phyloP scores from a whole-genome alignment of 2,329 filamentous ascomycete species.

The Apiospora sp. region DNA sequence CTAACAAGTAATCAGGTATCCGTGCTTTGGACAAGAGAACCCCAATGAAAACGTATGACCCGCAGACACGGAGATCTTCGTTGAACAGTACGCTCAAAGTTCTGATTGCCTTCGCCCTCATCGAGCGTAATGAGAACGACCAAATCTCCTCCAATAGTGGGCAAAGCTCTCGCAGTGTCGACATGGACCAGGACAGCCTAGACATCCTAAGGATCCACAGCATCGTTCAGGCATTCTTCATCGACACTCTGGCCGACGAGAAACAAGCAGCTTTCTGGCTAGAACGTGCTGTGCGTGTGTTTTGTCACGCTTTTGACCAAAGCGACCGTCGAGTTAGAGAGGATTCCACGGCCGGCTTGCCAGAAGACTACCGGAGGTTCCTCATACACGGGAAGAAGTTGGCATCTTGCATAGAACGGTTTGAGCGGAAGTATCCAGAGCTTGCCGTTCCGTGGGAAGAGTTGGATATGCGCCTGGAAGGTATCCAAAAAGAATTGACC shows the following conservation, averaged over 20 bases:
- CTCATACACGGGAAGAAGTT: constrained; percentile 59
- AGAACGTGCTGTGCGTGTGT: constrained; percentile 55
- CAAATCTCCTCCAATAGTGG: constrained; percentile 51
- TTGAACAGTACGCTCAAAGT: constrained; percentile 58
- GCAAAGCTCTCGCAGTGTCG: constrained; percentile 48
- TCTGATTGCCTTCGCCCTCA: constrained; percentile 59
- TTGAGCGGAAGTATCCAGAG: constrained; percentile 44
- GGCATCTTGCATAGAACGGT: constrained; percentile 50
- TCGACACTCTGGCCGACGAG: constrained; percentile 53
- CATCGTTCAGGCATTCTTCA: constrained; percentile 62
- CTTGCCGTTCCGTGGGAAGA: constrained; percentile 41
- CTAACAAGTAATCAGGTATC: constrained; percentile 46
- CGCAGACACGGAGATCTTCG: constrained; percentile 44
- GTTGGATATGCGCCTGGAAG: constrained; percentile 47
- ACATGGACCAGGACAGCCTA: constrained; percentile 53
- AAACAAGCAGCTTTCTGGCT: constrained; percentile 57
- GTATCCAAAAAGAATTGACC: constrained; percentile 53
- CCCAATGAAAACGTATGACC: constrained; percentile 54
- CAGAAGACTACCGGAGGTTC: constrained; percentile 62
- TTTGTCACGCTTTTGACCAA: constrained; percentile 57
- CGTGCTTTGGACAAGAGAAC: constrained; percentile 54
- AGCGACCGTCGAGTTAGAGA: constrained; percentile 53
- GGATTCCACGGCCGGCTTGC: constrained; percentile 51
- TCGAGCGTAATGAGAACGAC: constrained; percentile 58
- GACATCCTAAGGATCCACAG: constrained; percentile 60